phyloP scores from a whole-genome alignment of 768 basidiomycete species.

The Tylopilus balloui region DNA sequence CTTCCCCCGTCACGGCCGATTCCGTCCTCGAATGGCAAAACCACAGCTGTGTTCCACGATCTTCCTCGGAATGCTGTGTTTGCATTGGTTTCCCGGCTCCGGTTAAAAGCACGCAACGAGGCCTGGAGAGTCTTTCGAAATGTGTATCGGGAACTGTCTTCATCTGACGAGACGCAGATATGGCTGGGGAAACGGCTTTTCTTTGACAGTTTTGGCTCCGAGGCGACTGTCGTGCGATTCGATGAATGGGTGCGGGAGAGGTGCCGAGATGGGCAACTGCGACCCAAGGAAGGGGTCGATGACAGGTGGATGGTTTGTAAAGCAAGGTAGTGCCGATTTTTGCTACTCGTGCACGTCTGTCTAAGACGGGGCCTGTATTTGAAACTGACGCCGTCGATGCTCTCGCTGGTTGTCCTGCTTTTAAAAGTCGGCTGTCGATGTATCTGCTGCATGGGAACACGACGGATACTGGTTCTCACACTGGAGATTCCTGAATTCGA shows the following conservation, averaged over 20 bases:
- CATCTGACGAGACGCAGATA: conserved; percentile 34
- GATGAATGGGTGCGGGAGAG: conserved; percentile 54
- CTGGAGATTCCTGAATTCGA: not conserved
- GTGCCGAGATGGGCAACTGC: conserved; percentile 42
- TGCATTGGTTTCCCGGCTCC: conserved; percentile 43
- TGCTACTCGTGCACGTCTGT: not conserved
- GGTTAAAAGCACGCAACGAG: conserved; percentile 47
- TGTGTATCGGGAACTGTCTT: conserved; percentile 57
- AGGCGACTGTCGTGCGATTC: conserved; percentile 27
- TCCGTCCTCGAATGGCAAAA: not conserved
- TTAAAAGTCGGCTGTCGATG: not conserved
- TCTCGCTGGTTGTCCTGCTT: too few relatives aligned
- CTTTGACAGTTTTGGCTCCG: conserved; percentile 35
- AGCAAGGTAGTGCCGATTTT: conserved; percentile 29
- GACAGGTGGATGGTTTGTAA: conserved; percentile 63
- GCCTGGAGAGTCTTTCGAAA: conserved; percentile 58
- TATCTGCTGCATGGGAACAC: not conserved
- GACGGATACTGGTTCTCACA: not conserved
- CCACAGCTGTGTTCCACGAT: conserved; percentile 6
- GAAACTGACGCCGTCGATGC: not conserved
- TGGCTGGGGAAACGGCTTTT: conserved; percentile 52
- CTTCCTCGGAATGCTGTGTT: conserved; percentile 42
- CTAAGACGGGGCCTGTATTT: not conserved
- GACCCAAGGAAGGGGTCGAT: conserved; percentile 51
- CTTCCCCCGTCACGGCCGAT: conserved; percentile 8